Percentiles rank a stretch among this genome's conserved stretches.
Conservation (phyloP, 805 yeast genomes). For the Zygotorulaspora chibaensis region DNA sequence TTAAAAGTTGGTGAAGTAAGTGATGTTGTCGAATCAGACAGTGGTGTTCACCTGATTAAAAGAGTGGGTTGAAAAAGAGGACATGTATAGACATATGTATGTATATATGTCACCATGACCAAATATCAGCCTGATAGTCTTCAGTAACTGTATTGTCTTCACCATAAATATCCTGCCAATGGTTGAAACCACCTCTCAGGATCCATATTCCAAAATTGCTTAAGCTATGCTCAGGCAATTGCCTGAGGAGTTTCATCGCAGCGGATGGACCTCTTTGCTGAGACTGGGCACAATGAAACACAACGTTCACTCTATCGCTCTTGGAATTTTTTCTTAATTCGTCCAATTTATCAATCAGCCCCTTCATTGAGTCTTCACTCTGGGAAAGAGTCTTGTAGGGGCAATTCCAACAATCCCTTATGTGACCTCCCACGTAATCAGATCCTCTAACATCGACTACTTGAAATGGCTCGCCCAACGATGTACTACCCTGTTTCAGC, state of each 20-base stretch:
- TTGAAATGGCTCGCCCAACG: constrained; percentile 22
- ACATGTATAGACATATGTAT: constrained; percentile 29
- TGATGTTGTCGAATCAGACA: constrained; percentile 78
- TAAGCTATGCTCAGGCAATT: constrained; percentile 25
- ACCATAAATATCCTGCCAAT: constrained; percentile 79
- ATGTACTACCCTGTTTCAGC: constrained; percentile 24
- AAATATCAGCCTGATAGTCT: constrained; percentile 45
- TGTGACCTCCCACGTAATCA: constrained; percentile 66
- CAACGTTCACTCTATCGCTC: constrained; percentile 34
- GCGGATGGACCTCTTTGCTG: constrained; percentile 92
- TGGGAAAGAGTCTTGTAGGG: constrained; percentile 28
- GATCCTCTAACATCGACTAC: constrained; percentile 84
- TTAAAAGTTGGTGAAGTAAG: constrained; percentile 80
- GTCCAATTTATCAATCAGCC: constrained; percentile 38
- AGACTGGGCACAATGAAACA: constrained; percentile 87
- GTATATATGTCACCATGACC: constrained; percentile 28
- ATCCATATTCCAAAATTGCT: constrained; percentile 56
- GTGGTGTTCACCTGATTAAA: constrained; percentile 86
- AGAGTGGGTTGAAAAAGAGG: constrained; percentile 57
- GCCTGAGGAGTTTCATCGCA: constrained; percentile 54
- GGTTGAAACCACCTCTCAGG: constrained; percentile 76
- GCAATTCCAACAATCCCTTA: constrained; percentile 24
- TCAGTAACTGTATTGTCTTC: constrained; percentile 61
- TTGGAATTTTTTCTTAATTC: constrained; percentile 14
- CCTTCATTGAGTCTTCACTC: constrained; percentile 67